A percentile compares a stretch with the other conserved stretches of the same genome.
Evolutionary conservation across 1,284 basidiomycete species (phyloP).

Genomic region (Fistulinella cinereoalba): DNA sequence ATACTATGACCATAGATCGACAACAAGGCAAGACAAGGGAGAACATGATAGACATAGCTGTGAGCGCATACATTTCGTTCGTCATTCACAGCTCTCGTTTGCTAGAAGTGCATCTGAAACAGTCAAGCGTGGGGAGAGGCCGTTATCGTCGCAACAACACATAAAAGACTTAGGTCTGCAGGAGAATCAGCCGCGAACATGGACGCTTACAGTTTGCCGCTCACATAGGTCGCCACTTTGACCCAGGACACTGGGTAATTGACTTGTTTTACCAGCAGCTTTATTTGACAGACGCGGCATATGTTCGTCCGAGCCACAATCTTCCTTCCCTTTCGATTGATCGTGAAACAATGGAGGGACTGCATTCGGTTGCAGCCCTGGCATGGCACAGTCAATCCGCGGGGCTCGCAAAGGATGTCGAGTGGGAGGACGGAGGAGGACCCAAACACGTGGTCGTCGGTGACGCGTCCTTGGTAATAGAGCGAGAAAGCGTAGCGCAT

Average conservation of each 20-base stretch:
- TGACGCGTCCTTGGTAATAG: conserved; percentile 25
- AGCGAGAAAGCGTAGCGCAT: conserved; percentile 29
- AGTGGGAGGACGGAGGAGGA: conserved; percentile 27
- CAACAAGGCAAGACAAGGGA: neutral
- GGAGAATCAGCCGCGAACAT: conserved; percentile 7
- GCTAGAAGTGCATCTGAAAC: neutral
- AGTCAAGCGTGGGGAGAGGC: neutral
- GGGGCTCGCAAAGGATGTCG: conserved; percentile 27
- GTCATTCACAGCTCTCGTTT: conserved; percentile 1
- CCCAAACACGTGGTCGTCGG: conserved; percentile 24
- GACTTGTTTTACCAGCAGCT: conserved; percentile 26
- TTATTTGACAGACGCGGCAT: conserved; percentile 34
- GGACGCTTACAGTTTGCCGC: neutral
- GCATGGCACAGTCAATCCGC: conserved; percentile 23
- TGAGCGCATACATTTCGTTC: conserved; percentile 1
- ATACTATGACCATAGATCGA: conserved; percentile 3
- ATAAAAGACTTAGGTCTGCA: conserved; percentile 13
- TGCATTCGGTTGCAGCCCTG: conserved; percentile 27
- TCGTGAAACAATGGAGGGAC: conserved; percentile 28
- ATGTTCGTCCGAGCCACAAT: conserved; percentile 24
- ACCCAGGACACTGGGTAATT: conserved; percentile 24
- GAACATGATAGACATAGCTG: conserved; percentile 1
- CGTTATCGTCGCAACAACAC: neutral
- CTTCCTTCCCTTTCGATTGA: conserved; percentile 9
- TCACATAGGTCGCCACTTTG: conserved; percentile 11